phyloP scores from a whole-genome alignment of 2,329 filamentous ascomycete species.

The Talaromyces sp. region DNA sequence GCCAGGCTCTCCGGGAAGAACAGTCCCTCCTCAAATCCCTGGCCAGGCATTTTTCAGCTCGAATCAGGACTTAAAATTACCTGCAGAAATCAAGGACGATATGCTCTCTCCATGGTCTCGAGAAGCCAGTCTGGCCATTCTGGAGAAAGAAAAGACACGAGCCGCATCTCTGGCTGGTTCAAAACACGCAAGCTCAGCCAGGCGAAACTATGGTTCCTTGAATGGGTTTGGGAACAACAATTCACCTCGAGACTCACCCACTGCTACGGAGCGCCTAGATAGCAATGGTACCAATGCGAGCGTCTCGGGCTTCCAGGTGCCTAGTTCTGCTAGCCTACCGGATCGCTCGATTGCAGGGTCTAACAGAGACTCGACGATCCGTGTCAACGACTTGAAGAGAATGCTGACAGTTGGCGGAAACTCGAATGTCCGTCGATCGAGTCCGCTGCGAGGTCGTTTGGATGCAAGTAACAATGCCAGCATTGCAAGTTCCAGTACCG shows the following conservation, averaged over 20 bases:
- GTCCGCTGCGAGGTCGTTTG: slow-evolving; percentile 37
- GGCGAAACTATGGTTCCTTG: slow-evolving; percentile 19
- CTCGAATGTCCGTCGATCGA: slow-evolving; percentile 30
- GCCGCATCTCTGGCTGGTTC: slow-evolving; percentile 73
- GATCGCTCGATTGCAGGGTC: slow-evolving; percentile 29
- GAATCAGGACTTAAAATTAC: slow-evolving; percentile 47
- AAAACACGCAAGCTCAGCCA: slow-evolving; percentile 50
- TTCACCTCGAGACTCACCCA: slow-evolving; percentile 23
- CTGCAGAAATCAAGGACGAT: slow-evolving; percentile 62
- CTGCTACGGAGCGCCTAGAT: slow-evolving; percentile 14
- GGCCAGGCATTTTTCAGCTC: slow-evolving; percentile 41
- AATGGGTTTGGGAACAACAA: slow-evolving; percentile 26
- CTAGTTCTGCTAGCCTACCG: slow-evolving; percentile 32
- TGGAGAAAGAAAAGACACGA: slow-evolving; percentile 62
- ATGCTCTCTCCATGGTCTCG: slow-evolving; percentile 76
- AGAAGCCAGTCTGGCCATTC: slow-evolving; percentile 62
- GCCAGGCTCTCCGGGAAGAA: slow-evolving; percentile 61
- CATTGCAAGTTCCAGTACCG: slow-evolving; percentile 35
- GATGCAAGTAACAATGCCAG: slow-evolving; percentile 25
- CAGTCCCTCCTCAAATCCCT: slow-evolving; percentile 57
- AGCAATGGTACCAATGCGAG: slow-evolving; percentile 14
- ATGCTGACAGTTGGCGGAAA: slow-evolving; percentile 39
- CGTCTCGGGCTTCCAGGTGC: slow-evolving; percentile 20
- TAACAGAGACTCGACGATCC: slow-evolving; percentile 40
- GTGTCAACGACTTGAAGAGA: slow-evolving; percentile 43